Evolutionary conservation across 2,329 filamentous ascomycete genomes (phyloP), one percentile per base, ranked within the genome.

Genomic region (Stagonosporopsis rhizophila): DNA sequence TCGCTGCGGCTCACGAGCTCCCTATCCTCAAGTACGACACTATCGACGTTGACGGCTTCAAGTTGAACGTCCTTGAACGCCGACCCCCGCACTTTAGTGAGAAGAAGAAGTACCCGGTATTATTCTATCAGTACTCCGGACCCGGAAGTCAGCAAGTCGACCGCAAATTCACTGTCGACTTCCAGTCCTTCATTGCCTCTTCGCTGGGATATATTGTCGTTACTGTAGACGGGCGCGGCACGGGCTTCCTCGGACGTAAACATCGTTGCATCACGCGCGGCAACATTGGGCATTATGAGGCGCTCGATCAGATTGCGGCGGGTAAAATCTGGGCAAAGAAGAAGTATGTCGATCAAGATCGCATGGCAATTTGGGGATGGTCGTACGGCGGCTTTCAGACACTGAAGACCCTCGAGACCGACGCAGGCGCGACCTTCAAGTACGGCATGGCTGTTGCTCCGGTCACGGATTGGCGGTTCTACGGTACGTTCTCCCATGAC

Each of bases 391-490:
- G 95, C 11, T 99, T 96, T 81, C 90, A 91, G 81, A 91, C 95
- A 6, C 84, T 99, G 69, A 99, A 99, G 81, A 95, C 92, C 1
- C 87, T 99, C 12, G 95, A 99, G 80, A 85, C 87, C 59, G 95
- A 99, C 73, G 94, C 87, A 8, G 95, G 96, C 5, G 75, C 86
- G 71, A 98, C 93, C 0, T 99, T 97, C 80, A 88, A 88, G 62
- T 99, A 99, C 75, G 96, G 95, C 66, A 96, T 99, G 90, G 92
- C 96, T 6, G 96, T 99, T 47, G 95, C 95, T 1, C 95, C 95
- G 17, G 95, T 99, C n/a, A 98, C 94, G 0, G 93, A 99, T 77
- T 99, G 95, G 95, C 85, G 90, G 54, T 96, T 90, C 78, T 99
- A 99, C 78, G 85, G 82, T 83, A 75, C 59, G 65, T 55, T 15